Evolutionary conservation across 139 green algal species (phyloP), one percentile per base, ranked within the genome.

Genomic region (Mesotaenium endlicherianum): DNA sequence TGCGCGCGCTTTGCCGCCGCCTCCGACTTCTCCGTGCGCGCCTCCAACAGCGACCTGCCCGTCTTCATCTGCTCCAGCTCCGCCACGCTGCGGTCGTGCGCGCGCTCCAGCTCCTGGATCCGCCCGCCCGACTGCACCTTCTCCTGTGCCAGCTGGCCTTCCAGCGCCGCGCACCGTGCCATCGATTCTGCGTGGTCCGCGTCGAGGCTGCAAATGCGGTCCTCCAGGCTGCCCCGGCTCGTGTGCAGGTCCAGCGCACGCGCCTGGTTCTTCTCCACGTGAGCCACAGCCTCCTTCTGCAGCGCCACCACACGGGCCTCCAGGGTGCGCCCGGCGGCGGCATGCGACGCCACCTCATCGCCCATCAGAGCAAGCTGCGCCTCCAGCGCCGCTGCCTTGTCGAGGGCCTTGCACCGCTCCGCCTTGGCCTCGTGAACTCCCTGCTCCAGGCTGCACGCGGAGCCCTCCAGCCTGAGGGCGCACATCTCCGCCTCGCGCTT

Each of bases 321-420:
- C 43, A 72, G 42, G 34, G 36, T 20, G 34, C 36, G 8, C 16
- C 72, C 30, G 5, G 17, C 6, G 5, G 41, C 72, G 20, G 38
- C 20, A 36, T n/a, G 47, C 1, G 31, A 4, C 0, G 69, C 69
- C 3, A 59, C 30, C 69, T 47, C 55, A 8, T 58, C 71, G 17
- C 42, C 41, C 14, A 80, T 17, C 71, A 72, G 26, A 6, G 75
- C 47, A 8, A 81, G 59, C 47, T 74, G 75, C 47, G 34, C 45
- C 75, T 84, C 57, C 57, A 58, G 30, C 3, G 42, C 75, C 26
- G 53, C 75, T 43, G 41, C 42, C n/a, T 50, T 74, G 30, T 84
- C 77, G 50, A 70, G 42, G 11, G 39, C 34, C 41, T 38, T 55
- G 34, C 57, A 30, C 36, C 57, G 42, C 57, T 43, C 75, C 59